These are phyloP conservation scores for Globisporangium echinulatum DNA, from an alignment of 352 stramenopile species.

Conservation along the genomic window DNA sequence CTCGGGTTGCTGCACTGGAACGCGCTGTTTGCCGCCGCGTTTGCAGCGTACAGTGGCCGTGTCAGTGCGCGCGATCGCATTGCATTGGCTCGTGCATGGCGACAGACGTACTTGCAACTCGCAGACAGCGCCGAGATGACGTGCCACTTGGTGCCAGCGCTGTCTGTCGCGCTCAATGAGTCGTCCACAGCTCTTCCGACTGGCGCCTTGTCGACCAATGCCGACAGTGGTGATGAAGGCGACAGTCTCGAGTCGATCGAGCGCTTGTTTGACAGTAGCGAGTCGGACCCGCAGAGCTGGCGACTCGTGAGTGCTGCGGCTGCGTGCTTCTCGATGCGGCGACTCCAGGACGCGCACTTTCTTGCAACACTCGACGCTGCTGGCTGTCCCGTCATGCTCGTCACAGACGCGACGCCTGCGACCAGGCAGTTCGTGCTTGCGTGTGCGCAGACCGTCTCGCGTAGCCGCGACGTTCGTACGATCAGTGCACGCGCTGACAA, in stretches of 20 bases:
- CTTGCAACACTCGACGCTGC: conserved; percentile 24
- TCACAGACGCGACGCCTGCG: conserved; percentile 32
- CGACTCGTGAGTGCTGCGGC: conserved; percentile 21
- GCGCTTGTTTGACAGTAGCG: not conserved
- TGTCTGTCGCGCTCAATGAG: conserved; percentile 17
- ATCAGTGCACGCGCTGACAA: conserved; percentile 25
- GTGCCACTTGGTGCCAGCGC: conserved; percentile 17
- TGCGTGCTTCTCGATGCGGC: conserved; percentile 32
- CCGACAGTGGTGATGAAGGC: not conserved
- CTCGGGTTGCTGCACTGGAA: conserved; percentile 43
- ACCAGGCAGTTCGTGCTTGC: conserved; percentile 39
- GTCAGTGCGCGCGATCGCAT: conserved; percentile 14
- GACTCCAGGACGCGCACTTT: conserved; percentile 35
- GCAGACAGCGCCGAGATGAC: not conserved
- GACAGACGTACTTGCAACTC: conserved; percentile 5
- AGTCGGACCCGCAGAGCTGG: conserved; percentile 4
- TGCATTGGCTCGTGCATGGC: conserved; percentile 18
- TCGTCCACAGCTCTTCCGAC: not conserved
- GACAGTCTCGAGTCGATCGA: not conserved
- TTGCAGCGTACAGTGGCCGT: conserved; percentile 26
- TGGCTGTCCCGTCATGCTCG: conserved; percentile 27
- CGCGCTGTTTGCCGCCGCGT: conserved; percentile 35
- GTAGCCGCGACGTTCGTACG: conserved; percentile 40
- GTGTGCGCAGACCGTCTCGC: conserved; percentile 30
- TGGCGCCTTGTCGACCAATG: not conserved